Evolutionary conservation across 169 alveolate genomes (phyloP).

Genomic region (Eimeria nieschulzi): DNA sequence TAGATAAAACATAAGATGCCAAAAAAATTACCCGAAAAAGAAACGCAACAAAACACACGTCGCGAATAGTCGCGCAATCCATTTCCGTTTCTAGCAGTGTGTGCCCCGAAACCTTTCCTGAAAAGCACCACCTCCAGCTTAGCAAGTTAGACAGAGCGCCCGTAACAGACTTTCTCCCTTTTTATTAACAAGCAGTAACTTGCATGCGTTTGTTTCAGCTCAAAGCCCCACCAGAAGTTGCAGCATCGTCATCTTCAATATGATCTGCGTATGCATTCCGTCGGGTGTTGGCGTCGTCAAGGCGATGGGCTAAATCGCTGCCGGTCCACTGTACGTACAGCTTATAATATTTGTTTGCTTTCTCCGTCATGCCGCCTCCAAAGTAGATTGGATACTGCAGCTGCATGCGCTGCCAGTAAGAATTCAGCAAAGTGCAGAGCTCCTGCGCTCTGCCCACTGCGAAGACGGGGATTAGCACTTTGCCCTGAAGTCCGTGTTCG

Average conservation of each 20-base stretch:
- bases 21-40: too few relatives aligned
- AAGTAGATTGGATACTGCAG: constrained; percentile 94
- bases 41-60: too few relatives aligned
- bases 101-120: too few relatives aligned
- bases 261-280: constrained; percentile 41
- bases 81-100: too few relatives aligned
- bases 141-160: too few relatives aligned
- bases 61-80: too few relatives aligned
- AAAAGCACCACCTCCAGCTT: too few relatives aligned
- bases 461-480: constrained; percentile 98
- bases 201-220: neutral
- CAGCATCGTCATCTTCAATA: constrained; percentile 37
- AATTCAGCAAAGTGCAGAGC: constrained; percentile 95
- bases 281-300: constrained; percentile 21
- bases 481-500: constrained; percentile 4
- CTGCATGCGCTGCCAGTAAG: constrained; percentile 96
- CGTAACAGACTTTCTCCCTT: too few relatives aligned
- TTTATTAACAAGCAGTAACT: too few relatives aligned
- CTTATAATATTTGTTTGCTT: constrained; percentile 95
- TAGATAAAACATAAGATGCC: too few relatives aligned
- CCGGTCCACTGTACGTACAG: constrained; percentile 91
- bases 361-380: constrained; percentile 98
- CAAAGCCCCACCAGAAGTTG: constrained; percentile 10
- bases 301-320: constrained; percentile 50
- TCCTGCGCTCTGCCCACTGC: constrained; percentile 99